phyloP scores from a whole-genome alignment of 2,329 filamentous ascomycete species.

The Calonectria pauciramosa region DNA sequence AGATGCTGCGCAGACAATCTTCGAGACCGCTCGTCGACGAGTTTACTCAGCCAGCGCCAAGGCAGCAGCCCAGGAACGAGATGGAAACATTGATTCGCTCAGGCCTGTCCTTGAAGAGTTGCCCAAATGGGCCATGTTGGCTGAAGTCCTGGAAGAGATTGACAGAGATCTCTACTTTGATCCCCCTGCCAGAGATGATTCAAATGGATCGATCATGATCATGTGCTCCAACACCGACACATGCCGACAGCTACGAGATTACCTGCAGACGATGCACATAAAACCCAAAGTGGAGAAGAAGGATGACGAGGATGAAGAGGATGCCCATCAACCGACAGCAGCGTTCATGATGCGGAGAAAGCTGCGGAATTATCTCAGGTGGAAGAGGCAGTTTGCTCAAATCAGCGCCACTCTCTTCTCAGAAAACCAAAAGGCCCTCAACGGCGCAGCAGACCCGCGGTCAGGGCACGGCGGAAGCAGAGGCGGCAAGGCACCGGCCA shows the following conservation, averaged over 20 bases:
- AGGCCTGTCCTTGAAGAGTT: slow-evolving; percentile 91
- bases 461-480: slow-evolving; percentile 61
- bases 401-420: slow-evolving; percentile 84
- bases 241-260: slow-evolving; percentile 90
- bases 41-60: slow-evolving; percentile 83
- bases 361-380: slow-evolving; percentile 87
- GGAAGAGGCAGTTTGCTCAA: slow-evolving; percentile 91
- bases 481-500: slow-evolving; percentile 76
- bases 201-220: slow-evolving; percentile 91
- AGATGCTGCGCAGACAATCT: slow-evolving; percentile 94
- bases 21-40: slow-evolving; percentile 87
- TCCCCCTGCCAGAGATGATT: slow-evolving; percentile 81
- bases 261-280: slow-evolving; percentile 90
- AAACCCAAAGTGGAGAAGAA: slow-evolving; percentile 64
- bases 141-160: slow-evolving; percentile 94
- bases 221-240: slow-evolving; percentile 94
- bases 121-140: slow-evolving; percentile 91
- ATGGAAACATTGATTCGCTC: slow-evolving; percentile 71
- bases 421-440: slow-evolving; percentile 84
- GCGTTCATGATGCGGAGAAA: slow-evolving; percentile 92
- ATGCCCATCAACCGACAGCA: slow-evolving; percentile 77
- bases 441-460: slow-evolving; percentile 73
- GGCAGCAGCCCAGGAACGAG: slow-evolving; percentile 59
- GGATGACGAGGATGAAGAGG: slow-evolving; percentile 60
- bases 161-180: slow-evolving; percentile 92